These are phyloP conservation scores for Thozetella sp. DNA, from an alignment of 495 filamentous ascomycete genomes.

Conservation along the genomic window DNA sequence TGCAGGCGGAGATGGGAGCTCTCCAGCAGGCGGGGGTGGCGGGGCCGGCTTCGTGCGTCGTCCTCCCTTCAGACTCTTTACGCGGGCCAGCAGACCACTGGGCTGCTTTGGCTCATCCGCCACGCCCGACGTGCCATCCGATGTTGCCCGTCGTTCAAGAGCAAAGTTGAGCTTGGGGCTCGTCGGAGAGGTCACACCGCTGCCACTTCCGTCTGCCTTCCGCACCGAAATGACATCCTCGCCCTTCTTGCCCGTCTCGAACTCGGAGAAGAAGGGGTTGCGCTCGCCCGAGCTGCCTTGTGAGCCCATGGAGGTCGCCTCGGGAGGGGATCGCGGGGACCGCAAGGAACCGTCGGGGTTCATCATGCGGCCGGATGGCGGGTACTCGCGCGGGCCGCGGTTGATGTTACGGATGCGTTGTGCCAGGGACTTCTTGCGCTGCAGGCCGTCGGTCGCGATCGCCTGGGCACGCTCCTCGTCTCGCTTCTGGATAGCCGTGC, in stretches of 20 bases:
- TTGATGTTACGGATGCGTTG: constrained; percentile 79
- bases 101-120: constrained; percentile 42
- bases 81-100: constrained; percentile 77
- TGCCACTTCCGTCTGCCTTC: constrained; percentile 32
- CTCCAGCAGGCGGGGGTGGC: background rate
- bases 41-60: constrained; percentile 35
- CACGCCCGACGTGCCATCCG: constrained; percentile 54
- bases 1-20: constrained; percentile 11
- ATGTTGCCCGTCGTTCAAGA: constrained; percentile 70
- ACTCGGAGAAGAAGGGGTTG: constrained; percentile 91
- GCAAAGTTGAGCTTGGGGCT: constrained; percentile 57
- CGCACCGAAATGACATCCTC: constrained; percentile 43
- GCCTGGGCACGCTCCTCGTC: constrained; percentile 65
- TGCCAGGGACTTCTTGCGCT: constrained; percentile 90
- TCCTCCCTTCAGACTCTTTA: constrained; percentile 81
- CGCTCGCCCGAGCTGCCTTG: constrained; percentile 64
- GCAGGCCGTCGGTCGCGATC: constrained; percentile 62
- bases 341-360: constrained; percentile 45
- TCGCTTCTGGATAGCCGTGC: constrained; percentile 77
- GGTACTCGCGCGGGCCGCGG: constrained; percentile 49
- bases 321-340: constrained; percentile 40
- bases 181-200: constrained; percentile 55
- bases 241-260: constrained; percentile 42
- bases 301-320: constrained; percentile 76
- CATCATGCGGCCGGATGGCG: constrained; percentile 52